These are phyloP conservation scores for Diaporthe citrichinensis DNA, from an alignment of 2,329 filamentous ascomycete genomes.

Conservation along the genomic window DNA sequence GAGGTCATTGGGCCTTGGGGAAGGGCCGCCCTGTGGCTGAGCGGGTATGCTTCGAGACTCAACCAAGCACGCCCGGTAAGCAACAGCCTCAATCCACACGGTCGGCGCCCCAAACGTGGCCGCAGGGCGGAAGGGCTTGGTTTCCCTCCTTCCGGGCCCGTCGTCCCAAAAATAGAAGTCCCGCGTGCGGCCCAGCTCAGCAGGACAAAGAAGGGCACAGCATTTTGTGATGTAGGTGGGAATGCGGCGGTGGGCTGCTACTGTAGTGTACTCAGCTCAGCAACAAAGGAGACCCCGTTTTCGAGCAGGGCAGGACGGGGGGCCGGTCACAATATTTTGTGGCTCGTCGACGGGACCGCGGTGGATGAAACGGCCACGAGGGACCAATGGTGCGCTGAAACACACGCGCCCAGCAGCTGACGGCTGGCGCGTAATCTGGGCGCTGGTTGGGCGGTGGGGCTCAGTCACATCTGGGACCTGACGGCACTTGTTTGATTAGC, in stretches of 20 bases:
- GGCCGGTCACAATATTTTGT: background rate
- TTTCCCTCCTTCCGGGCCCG: constrained; percentile 1
- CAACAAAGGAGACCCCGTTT: background rate
- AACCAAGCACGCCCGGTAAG: constrained; percentile 9
- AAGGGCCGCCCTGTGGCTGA: constrained; percentile 25
- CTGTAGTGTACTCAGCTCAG: no score
- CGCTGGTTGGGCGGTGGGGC: constrained; percentile 40
- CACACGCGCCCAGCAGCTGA: constrained; percentile 43
- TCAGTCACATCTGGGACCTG: constrained; percentile 21
- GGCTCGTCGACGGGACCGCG: constrained; percentile 5
- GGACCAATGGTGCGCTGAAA: constrained; percentile 40
- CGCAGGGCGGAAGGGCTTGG: background rate
- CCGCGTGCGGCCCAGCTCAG: constrained; percentile 12
- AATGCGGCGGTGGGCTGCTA: background rate
- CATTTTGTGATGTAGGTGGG: background rate
- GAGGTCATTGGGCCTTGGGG: background rate
- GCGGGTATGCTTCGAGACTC: background rate
- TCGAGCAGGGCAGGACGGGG: background rate
- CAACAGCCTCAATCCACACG: background rate
- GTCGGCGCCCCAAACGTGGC: constrained; percentile 16
- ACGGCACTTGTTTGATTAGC: constrained; percentile 24
- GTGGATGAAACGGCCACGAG: constrained; percentile 42
- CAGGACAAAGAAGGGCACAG: background rate
- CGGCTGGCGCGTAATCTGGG: constrained; percentile 49
- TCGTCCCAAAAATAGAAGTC: constrained; percentile 13